phyloP scores from a whole-genome alignment of 768 basidiomycete species.

The Podaxis sp. region DNA sequence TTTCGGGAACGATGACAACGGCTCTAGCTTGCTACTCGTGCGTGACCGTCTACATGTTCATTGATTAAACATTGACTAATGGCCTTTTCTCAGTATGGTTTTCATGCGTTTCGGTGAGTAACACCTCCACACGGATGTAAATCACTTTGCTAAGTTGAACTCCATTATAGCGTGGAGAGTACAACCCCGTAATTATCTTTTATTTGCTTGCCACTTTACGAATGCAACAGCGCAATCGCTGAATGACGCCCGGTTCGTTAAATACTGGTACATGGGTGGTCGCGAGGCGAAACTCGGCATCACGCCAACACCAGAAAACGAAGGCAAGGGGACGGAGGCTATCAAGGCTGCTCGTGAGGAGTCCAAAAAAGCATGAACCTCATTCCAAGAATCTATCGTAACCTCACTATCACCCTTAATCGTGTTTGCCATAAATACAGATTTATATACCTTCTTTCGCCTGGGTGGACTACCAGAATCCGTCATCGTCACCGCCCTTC shows the following conservation, averaged over 20 bases:
- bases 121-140: conserved; percentile 2
- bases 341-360: conserved; percentile 40
- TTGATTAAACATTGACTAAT: not conserved
- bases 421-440: conserved; percentile 18
- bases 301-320: conserved; percentile 22
- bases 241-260: conserved; percentile 81
- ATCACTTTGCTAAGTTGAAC: not conserved
- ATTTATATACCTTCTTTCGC: conserved; percentile 22
- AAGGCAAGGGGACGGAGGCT: conserved; percentile 46
- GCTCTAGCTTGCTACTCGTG: conserved; percentile 91
- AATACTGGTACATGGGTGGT: conserved; percentile 90
- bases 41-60: conserved; percentile 29
- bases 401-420: conserved; percentile 9
- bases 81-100: conserved; percentile 44
- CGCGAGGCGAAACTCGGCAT: conserved; percentile 64
- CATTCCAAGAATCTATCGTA: conserved; percentile 18
- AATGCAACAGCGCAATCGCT: conserved; percentile 84
- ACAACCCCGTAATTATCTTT: conserved; percentile 91
- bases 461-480: conserved; percentile 55
- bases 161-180: conserved; percentile 79
- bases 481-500: conserved; percentile 73
- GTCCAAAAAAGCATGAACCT: conserved; percentile 27
- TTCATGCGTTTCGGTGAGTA: conserved; percentile 92
- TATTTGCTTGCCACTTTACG: conserved; percentile 91
- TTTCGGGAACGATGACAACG: conserved; percentile 95